Evolutionary conservation across 805 yeast genomes (phyloP).

Genomic region (Kazachstania bromeliacearum): DNA sequence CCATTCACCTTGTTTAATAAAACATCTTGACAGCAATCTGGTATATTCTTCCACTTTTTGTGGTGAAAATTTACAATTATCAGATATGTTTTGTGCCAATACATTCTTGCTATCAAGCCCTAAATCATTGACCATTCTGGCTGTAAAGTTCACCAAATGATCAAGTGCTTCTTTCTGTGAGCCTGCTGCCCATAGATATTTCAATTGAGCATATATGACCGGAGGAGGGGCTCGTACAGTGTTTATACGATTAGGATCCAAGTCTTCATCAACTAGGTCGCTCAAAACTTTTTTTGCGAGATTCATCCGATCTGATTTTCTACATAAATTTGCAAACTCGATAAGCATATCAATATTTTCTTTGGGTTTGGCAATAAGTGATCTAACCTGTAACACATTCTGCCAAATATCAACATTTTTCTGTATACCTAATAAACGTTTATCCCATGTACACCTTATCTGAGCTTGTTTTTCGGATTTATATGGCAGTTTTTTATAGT

Average conservation of each 20-base stretch:
- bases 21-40: constrained; percentile 81
- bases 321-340: constrained; percentile 89
- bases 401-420: constrained; percentile 99
- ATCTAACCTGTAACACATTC: constrained; percentile 83
- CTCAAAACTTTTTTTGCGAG: constrained; percentile 88
- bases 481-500: constrained; percentile 76
- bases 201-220: constrained; percentile 93
- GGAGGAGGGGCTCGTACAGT: constrained; percentile 87
- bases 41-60: constrained; percentile 78
- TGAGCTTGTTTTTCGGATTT: constrained; percentile 69
- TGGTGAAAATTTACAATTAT: constrained; percentile 36
- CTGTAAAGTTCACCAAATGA: constrained; percentile 81
- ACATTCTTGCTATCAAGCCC: constrained; percentile 82
- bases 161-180: constrained; percentile 77
- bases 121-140: constrained; percentile 79
- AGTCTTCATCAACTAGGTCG: constrained; percentile 65
- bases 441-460: constrained; percentile 89
- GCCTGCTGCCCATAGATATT: constrained; percentile 95
- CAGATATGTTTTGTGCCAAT: constrained; percentile 76
- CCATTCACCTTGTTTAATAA: constrained; percentile 98
- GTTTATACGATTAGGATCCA: constrained; percentile 38
- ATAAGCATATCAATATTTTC: constrained; percentile 98
- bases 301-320: constrained; percentile 87
- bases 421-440: constrained; percentile 86
- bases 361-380: constrained; percentile 86